A percentile compares a stretch with the other conserved stretches of the same genome.
phyloP scores from a whole-genome alignment of 495 filamentous ascomycete species.

The Haplographium delicatum region DNA sequence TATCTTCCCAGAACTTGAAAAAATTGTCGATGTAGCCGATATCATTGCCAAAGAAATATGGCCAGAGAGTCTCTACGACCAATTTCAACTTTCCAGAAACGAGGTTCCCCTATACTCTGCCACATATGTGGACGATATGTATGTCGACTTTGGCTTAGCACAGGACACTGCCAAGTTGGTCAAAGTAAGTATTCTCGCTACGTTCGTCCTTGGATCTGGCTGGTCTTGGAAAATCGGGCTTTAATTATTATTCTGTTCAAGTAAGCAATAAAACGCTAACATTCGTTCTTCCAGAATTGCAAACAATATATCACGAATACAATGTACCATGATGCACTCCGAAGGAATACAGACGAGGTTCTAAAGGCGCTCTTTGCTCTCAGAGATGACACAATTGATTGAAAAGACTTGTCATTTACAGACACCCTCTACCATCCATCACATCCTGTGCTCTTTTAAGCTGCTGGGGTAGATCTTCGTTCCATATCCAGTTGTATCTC shows the following conservation, averaged over 20 bases:
- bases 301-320: constrained; percentile 81
- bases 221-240: no score
- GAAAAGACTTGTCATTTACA: constrained; percentile 14
- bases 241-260: no score
- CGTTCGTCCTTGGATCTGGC: neutral
- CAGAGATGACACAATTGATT: constrained; percentile 70
- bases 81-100: constrained; percentile 59
- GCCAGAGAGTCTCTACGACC: constrained; percentile 73
- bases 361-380: constrained; percentile 64
- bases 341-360: constrained; percentile 67
- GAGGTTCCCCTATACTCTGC: constrained; percentile 85
- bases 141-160: constrained; percentile 73
- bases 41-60: constrained; percentile 65
- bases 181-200: constrained; percentile 26
- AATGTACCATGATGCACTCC: constrained; percentile 79
- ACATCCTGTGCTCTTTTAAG: constrained; percentile 24
- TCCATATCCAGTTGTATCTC: constrained; percentile 49
- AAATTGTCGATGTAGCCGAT: constrained; percentile 60
- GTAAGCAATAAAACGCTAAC: no score
- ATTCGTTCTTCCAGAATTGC: constrained; percentile 37
- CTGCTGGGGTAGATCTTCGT: constrained; percentile 30
- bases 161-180: constrained; percentile 70
- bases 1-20: constrained; percentile 63
- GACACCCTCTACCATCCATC: constrained; percentile 4
- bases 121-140: constrained; percentile 90